A percentile compares a stretch with the other conserved stretches of the same genome.
These are phyloP conservation scores for Cryphonectria carpinicola DNA, from an alignment of 2,329 filamentous ascomycete genomes.

Conservation along the genomic window DNA sequence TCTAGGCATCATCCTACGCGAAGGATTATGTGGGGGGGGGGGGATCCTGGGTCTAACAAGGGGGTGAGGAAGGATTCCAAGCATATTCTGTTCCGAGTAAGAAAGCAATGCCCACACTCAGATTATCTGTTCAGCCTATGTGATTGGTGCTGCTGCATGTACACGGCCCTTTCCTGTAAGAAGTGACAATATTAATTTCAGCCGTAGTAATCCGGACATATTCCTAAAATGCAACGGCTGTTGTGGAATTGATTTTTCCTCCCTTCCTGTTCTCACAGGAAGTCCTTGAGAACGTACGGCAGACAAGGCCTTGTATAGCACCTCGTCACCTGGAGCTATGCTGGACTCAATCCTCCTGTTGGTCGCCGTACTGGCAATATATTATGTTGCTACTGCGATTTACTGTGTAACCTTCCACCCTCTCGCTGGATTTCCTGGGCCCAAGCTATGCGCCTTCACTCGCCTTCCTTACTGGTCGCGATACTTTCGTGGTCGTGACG, in stretches of 20 bases:
- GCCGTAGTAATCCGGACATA: not conserved
- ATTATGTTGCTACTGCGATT: conserved; percentile 12
- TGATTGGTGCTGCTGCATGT: not conserved
- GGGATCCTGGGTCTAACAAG: not conserved
- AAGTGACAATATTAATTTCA: not conserved
- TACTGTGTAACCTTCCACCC: conserved; percentile 33
- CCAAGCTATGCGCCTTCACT: conserved; percentile 29
- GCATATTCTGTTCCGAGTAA: not conserved
- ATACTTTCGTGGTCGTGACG: conserved; percentile 30
- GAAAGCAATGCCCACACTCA: not conserved
- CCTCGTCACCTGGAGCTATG: not conserved
- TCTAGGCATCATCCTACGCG: no score
- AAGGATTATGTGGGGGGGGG: not conserved
- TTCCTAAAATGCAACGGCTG: not conserved
- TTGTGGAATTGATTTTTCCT: not conserved
- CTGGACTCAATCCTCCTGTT: conserved; percentile 1
- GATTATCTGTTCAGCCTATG: not conserved
- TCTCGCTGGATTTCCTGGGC: conserved; percentile 32
- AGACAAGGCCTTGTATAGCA: not conserved
- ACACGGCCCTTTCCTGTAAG: not conserved
- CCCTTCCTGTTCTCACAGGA: not conserved
- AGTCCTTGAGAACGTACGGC: not conserved
- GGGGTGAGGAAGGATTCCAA: not conserved
- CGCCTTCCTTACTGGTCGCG: conserved; percentile 35
- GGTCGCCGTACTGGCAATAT: not conserved